Evolutionary conservation across 2,329 filamentous ascomycete genomes (phyloP).

Genomic region (Colletotrichum tabaci): DNA sequence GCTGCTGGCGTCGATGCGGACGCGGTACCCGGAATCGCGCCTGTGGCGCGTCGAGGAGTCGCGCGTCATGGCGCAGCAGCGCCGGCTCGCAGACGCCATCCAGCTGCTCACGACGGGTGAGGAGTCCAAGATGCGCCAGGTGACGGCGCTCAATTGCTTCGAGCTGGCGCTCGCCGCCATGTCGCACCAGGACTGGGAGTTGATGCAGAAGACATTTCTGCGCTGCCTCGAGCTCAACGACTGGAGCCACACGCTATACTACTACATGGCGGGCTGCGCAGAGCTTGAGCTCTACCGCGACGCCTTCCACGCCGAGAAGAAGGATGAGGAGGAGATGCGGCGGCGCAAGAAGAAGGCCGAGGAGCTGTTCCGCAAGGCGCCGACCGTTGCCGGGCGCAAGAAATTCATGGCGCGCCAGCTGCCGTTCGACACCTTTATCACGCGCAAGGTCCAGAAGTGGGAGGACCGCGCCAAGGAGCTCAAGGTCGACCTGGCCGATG

Average conservation of each 20-base stretch:
- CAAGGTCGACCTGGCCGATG: slow-evolving; percentile 81
- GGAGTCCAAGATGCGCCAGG: slow-evolving; percentile 85
- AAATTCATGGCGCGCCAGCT: slow-evolving; percentile 90
- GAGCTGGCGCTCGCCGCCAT: slow-evolving; percentile 85
- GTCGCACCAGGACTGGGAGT: slow-evolving; percentile 82
- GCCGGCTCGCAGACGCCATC: slow-evolving; percentile 77
- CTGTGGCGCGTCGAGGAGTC: slow-evolving; percentile 94
- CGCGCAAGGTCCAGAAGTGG: slow-evolving; percentile 91
- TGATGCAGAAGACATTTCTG: slow-evolving; percentile 82
- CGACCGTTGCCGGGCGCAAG: slow-evolving; percentile 85
- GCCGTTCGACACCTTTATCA: slow-evolving; percentile 89
- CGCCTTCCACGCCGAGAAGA: slow-evolving; percentile 56
- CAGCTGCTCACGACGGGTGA: slow-evolving; percentile 72
- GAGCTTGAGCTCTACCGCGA: slow-evolving; percentile 87
- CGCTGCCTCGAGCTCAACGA: slow-evolving; percentile 85
- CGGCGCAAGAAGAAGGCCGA: slow-evolving; percentile 76
- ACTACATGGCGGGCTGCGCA: slow-evolving; percentile 85
- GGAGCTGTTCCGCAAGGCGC: slow-evolving; percentile 79
- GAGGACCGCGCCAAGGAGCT: slow-evolving; percentile 80
- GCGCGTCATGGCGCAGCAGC: slow-evolving; percentile 78
- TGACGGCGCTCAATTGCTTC: slow-evolving; percentile 87
- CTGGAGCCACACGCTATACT: slow-evolving; percentile 92
- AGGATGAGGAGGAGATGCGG: slow-evolving; percentile 61
- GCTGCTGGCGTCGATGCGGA: slow-evolving; percentile 81
- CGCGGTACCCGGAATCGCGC: slow-evolving; percentile 83